Conservation (phyloP, 2,329 filamentous ascomycete genomes). For the Ceratocystiopsis brevicomis region DNA sequence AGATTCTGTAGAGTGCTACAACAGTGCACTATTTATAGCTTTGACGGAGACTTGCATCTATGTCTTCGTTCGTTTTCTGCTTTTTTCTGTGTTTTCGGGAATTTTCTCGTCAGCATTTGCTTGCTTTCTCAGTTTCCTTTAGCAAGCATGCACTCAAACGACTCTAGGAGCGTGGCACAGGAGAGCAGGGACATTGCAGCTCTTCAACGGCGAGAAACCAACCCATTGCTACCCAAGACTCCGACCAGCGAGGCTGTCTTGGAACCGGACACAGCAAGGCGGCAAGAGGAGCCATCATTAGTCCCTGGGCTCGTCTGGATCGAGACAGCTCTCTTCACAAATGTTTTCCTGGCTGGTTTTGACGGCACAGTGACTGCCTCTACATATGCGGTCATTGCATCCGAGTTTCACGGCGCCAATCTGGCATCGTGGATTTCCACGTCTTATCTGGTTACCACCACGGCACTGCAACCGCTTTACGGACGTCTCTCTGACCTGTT, state of each 20-base stretch:
- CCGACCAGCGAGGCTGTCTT: not conserved
- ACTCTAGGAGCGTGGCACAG: too few relatives aligned
- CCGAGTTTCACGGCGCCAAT: conserved; percentile 25
- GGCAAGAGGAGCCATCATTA: not conserved
- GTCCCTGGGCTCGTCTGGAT: conserved; percentile 33
- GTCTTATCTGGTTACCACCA: conserved; percentile 53
- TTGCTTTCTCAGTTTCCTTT: too few relatives aligned
- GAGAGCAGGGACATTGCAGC: too few relatives aligned
- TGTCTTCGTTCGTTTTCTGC: too few relatives aligned
- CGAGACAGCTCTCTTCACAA: conserved; percentile 41
- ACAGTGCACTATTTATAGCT: too few relatives aligned
- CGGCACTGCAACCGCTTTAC: conserved; percentile 57
- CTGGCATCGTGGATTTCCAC: conserved; percentile 38
- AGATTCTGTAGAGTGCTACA: too few relatives aligned
- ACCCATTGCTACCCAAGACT: too few relatives aligned
- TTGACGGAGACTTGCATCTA: too few relatives aligned
- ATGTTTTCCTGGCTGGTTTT: conserved; percentile 47
- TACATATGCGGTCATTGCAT: conserved; percentile 44
- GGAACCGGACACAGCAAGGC: not conserved
- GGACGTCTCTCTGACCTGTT: conserved; percentile 32
- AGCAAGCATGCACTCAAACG: too few relatives aligned
- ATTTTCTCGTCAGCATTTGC: too few relatives aligned
- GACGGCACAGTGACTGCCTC: conserved; percentile 58
- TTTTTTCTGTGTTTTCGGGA: too few relatives aligned
- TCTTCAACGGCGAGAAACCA: not conserved